Conservation (phyloP, 2,329 filamentous ascomycete genomes). For the Corynespora cassiicola region DNA sequence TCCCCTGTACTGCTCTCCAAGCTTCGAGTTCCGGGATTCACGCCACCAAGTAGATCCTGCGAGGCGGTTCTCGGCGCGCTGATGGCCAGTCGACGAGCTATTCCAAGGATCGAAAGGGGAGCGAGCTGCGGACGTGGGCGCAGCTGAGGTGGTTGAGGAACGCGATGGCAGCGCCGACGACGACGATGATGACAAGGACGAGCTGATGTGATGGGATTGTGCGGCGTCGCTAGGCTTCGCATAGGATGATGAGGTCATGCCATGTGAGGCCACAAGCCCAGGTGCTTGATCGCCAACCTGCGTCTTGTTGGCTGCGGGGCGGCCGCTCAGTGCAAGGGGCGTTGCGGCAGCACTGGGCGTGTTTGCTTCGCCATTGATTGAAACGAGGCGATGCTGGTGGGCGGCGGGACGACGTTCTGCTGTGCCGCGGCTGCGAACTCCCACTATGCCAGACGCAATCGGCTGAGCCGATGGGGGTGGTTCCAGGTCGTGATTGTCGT, state of each 20-base stretch:
- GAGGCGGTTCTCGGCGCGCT: constrained; percentile 72
- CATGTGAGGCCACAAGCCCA: too few relatives aligned
- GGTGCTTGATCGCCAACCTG: too few relatives aligned
- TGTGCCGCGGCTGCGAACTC: constrained; percentile 1
- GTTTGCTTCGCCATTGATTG: too few relatives aligned
- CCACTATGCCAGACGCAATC: constrained; percentile 7
- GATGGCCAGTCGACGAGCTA: constrained; percentile 77
- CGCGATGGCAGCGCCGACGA: not conserved
- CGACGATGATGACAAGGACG: not conserved
- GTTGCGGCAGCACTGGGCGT: too few relatives aligned
- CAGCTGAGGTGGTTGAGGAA: constrained; percentile 1
- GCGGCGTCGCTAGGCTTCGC: too few relatives aligned
- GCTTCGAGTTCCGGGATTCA: constrained; percentile 70
- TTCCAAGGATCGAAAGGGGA: constrained; percentile 72
- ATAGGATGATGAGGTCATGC: too few relatives aligned
- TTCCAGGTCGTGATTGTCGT: constrained; percentile 10
- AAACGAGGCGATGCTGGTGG: too few relatives aligned
- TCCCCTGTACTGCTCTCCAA: constrained; percentile 71
- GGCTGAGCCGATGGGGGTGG: constrained; percentile 15
- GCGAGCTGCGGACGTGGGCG: constrained; percentile 25
- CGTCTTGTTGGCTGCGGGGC: too few relatives aligned
- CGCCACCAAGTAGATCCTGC: constrained; percentile 74
- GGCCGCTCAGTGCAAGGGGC: too few relatives aligned
- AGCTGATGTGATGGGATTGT: not conserved
- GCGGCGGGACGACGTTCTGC: not conserved